Percentiles rank a stretch among this genome's conserved stretches.
These are phyloP conservation scores for Dorcoceras hygrometricum DNA, from an alignment of 257 asterid species.

Conservation along the genomic window DNA sequence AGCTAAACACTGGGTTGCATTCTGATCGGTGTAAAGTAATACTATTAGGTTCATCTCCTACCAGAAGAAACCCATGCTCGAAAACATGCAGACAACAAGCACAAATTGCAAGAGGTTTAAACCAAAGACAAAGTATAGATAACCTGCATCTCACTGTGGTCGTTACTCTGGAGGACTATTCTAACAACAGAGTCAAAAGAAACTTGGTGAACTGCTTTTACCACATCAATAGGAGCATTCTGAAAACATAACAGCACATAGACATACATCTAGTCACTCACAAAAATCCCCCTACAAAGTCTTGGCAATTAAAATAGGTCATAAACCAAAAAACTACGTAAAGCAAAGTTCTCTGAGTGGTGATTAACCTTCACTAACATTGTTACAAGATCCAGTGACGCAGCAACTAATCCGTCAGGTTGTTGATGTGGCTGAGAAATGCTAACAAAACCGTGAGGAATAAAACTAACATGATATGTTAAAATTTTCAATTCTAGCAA, in stretches of 20 bases:
- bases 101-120: slow-evolving; percentile 9
- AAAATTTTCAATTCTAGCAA: slow-evolving; percentile 11
- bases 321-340: background rate
- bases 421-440: slow-evolving; percentile 85
- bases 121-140: slow-evolving; percentile 19
- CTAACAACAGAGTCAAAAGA: slow-evolving; percentile 69
- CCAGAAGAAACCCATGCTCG: slow-evolving; percentile 9
- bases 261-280: slow-evolving; percentile 21
- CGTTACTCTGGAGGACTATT: slow-evolving; percentile 77
- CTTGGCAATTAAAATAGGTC: background rate
- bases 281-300: slow-evolving; percentile 16
- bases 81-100: slow-evolving; percentile 17
- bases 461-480: slow-evolving; percentile 19
- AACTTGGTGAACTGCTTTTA: slow-evolving; percentile 68
- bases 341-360: slow-evolving; percentile 17
- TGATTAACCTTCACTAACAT: slow-evolving; percentile 75
- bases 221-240: slow-evolving; percentile 83
- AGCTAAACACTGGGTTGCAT: slow-evolving; percentile 93
- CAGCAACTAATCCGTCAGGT: slow-evolving; percentile 91
- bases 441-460: slow-evolving; percentile 29
- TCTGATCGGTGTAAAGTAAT: slow-evolving; percentile 43
- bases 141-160: slow-evolving; percentile 96
- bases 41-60: slow-evolving; percentile 17
- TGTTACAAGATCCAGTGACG: slow-evolving; percentile 82
- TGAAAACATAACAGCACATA: slow-evolving; percentile 34